Conservation (phyloP, 495 filamentous ascomycete species). For the Neurospora sp. region DNA sequence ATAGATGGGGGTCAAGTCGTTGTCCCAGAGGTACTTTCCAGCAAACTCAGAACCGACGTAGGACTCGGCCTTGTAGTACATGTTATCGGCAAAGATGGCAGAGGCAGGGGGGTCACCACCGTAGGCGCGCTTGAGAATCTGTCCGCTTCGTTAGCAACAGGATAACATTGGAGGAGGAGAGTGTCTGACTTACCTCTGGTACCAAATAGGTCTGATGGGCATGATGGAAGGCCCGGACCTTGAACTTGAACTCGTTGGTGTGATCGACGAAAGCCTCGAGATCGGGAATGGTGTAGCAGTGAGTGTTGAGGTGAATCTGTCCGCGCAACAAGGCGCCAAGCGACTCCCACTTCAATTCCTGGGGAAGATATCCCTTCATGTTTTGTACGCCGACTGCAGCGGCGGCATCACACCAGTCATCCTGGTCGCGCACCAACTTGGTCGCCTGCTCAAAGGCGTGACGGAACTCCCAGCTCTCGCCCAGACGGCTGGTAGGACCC, state of each 20-base stretch:
- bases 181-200: constrained; percentile 32
- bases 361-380: constrained; percentile 36
- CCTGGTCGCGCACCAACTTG: constrained; percentile 41
- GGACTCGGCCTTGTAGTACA: constrained; percentile 55
- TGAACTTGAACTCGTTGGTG: constrained; percentile 56
- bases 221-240: constrained; percentile 53
- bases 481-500: constrained; percentile 39
- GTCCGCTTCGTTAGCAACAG: background rate
- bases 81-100: constrained; percentile 49
- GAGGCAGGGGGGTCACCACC: constrained; percentile 35
- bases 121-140: constrained; percentile 41
- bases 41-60: constrained; percentile 50
- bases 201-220: constrained; percentile 52
- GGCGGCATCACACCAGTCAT: constrained; percentile 50
- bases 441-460: constrained; percentile 49
- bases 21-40: constrained; percentile 49
- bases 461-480: constrained; percentile 54
- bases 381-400: constrained; percentile 28
- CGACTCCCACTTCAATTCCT: constrained; percentile 49
- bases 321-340: constrained; percentile 48
- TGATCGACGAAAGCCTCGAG: constrained; percentile 53
- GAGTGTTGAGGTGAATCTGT: constrained; percentile 52
- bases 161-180: too few relatives aligned
- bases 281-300: constrained; percentile 58
- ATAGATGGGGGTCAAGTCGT: constrained; percentile 43